These are phyloP conservation scores for Rosa chinensis DNA, from an alignment of 306 rosid genomes.

Conservation along the genomic window DNA sequence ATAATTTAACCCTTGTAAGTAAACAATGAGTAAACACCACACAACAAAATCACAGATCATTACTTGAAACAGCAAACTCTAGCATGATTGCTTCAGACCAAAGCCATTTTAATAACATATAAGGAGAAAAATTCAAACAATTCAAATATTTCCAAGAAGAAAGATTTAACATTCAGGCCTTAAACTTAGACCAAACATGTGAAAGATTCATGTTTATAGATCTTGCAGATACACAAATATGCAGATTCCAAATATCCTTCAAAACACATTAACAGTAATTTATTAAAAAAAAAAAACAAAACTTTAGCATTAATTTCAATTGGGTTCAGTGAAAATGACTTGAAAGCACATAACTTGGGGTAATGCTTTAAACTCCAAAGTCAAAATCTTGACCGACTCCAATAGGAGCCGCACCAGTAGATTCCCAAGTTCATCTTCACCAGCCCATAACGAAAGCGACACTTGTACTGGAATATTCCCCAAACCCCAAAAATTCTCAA, in stretches of 20 bases:
- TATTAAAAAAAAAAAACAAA: background rate
- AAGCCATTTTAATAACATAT: background rate
- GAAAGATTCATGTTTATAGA: background rate
- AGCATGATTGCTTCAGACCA: background rate
- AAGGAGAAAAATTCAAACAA: background rate
- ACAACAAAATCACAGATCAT: conserved; percentile 1
- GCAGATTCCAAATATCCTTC: background rate
- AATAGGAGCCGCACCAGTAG: too few species aligned
- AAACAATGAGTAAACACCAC: background rate
- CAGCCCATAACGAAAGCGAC: conserved; percentile 45
- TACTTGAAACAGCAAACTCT: background rate
- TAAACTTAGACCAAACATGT: background rate
- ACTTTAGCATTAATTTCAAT: background rate
- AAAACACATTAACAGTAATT: background rate
- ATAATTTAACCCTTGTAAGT: conserved; percentile 11
- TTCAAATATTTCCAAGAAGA: background rate
- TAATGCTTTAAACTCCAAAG: background rate
- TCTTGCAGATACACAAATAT: background rate
- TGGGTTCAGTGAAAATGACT: background rate
- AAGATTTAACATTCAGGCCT: background rate
- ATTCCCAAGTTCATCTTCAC: background rate
- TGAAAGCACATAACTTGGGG: conserved; percentile 1
- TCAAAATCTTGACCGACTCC: background rate
- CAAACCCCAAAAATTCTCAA: background rate
- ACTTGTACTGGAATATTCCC: conserved; percentile 22